These are phyloP conservation scores for Hordeum marinum DNA, from an alignment of 176 grass and related monocot species.

Conservation along the genomic window DNA sequence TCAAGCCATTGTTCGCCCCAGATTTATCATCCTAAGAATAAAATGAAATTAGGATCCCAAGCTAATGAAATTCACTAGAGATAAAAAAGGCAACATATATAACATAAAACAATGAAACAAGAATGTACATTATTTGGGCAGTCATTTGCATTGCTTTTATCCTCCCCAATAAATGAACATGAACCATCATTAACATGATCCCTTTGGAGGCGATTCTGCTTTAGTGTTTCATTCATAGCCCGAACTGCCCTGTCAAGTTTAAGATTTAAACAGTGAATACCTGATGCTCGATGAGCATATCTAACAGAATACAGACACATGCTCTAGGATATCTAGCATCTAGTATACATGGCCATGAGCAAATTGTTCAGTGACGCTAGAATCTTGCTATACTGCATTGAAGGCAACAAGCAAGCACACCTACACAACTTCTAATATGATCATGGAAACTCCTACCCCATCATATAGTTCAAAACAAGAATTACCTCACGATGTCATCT, in stretches of 20 bases:
- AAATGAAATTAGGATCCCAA: slow-evolving; percentile 26
- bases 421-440: neutral
- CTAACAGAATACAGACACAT: slow-evolving; percentile 2
- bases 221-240: slow-evolving; percentile 98
- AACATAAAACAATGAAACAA: slow-evolving; percentile 11
- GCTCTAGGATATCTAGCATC: slow-evolving; percentile 22
- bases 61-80: slow-evolving; percentile 6
- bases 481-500: slow-evolving; percentile 97
- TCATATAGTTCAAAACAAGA: slow-evolving; percentile 23
- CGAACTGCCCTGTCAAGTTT: slow-evolving; percentile 77
- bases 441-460: neutral
- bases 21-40: slow-evolving; percentile 58
- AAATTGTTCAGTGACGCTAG: neutral
- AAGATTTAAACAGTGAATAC: slow-evolving; percentile 26
- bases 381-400: slow-evolving; percentile 8
- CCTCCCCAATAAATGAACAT: slow-evolving; percentile 50
- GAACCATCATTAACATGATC: slow-evolving; percentile 73
- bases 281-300: slow-evolving; percentile 8
- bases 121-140: slow-evolving; percentile 49
- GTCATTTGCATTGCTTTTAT: slow-evolving; percentile 50
- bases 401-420: slow-evolving; percentile 17
- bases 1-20: slow-evolving; percentile 41
- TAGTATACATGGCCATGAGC: neutral
- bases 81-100: slow-evolving; percentile 21
- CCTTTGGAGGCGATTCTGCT: slow-evolving; percentile 89